Base-by-base conservation (phyloP, 164 flowering plant genomes). In the Hamamelis virginiana region DNA sequence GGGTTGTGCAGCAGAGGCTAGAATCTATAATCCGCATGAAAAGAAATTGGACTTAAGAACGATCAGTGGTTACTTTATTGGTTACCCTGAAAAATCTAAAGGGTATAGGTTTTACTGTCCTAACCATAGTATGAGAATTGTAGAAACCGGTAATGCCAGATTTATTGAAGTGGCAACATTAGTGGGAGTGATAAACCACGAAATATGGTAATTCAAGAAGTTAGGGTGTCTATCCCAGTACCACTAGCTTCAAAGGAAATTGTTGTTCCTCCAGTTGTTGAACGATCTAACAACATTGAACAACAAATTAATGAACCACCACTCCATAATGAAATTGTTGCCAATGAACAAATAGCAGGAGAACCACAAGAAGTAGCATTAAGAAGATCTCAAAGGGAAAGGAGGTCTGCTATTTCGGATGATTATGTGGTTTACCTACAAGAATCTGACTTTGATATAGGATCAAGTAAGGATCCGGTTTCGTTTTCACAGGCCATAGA, bases 71-170 rank as follows among this genome's bases (percentile, higher is more conserved):
- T 66, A 28, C 18, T 53, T 66, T 8, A 66, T 66, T 28, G 61
- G 28, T 33, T 55, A 53, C 10, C 60, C 47, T 1, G 28, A 66
- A 41, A 66, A 66, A 0, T 48, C 60, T n/a, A 38, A 66, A 43
- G 41, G 60, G 44, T 19, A 23, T 66, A 53, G 25, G 46, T 61
- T 61, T 61, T 66, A 66, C 13, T 52, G 61, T 51, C 69, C 47
- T 53, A 66, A 66, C 9, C 69, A 66, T 66, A 33, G 48, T 41
- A 53, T 8, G 41, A 33, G 69, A 66, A 55, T 66, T n/a, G 5
- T 18, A 6, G 64, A 61, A 61, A 4, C 23, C 1, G 64, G 22
- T 1, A 61, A 61, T 41, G 48, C 48, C 8, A 66, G 15, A n/a
- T 66, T 66, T 47, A 41, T 52, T 27, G 48, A 53, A 9, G 5